A percentile compares a stretch with the other conserved stretches of the same genome.
Conservation (phyloP, 1,284 basidiomycete species). For the Sporisorium exsertum region DNA sequence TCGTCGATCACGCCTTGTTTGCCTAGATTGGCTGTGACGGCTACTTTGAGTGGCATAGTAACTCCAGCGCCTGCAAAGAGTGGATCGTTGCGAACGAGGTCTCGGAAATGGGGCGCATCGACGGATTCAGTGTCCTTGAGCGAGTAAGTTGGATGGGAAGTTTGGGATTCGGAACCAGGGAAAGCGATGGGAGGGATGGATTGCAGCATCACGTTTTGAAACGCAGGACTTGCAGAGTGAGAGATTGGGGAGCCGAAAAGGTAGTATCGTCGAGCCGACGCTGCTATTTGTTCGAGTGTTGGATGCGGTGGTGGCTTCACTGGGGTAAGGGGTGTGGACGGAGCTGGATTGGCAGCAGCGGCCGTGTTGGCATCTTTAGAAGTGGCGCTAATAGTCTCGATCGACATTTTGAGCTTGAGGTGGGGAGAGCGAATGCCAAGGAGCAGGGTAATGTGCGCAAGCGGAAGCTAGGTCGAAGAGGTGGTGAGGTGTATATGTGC, state of each 20-base stretch:
- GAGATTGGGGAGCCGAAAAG: constrained; percentile 59
- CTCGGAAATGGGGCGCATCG: constrained; percentile 42
- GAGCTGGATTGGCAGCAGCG: constrained; percentile 23
- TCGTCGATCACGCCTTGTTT: constrained; percentile 44
- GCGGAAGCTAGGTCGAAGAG: too few species aligned
- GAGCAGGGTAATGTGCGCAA: too few species aligned
- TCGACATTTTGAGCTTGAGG: too few species aligned
- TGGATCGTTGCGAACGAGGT: constrained; percentile 43
- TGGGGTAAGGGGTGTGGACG: constrained; percentile 2
- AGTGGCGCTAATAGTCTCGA: too few species aligned
- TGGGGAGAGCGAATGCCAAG: too few species aligned
- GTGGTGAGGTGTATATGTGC: too few species aligned
- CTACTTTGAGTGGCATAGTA: constrained; percentile 59
- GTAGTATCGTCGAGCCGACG: constrained; percentile 42
- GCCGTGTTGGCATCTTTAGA: too few species aligned
- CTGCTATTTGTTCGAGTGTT: constrained; percentile 35
- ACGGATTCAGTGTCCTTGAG: constrained; percentile 51
- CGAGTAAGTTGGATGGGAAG: constrained; percentile 37
- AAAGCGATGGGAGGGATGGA: constrained; percentile 27
- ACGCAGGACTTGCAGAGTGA: constrained; percentile 54
- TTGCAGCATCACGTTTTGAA: constrained; percentile 54
- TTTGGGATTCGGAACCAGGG: constrained; percentile 21
- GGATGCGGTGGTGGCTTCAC: constrained; percentile 55
- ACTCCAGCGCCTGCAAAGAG: constrained; percentile 49
- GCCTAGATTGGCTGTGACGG: constrained; percentile 40